A percentile compares a stretch with the other conserved stretches of the same genome.
phyloP scores from a whole-genome alignment of 768 basidiomycete genomes.

The Tylopilus subfusipes region DNA sequence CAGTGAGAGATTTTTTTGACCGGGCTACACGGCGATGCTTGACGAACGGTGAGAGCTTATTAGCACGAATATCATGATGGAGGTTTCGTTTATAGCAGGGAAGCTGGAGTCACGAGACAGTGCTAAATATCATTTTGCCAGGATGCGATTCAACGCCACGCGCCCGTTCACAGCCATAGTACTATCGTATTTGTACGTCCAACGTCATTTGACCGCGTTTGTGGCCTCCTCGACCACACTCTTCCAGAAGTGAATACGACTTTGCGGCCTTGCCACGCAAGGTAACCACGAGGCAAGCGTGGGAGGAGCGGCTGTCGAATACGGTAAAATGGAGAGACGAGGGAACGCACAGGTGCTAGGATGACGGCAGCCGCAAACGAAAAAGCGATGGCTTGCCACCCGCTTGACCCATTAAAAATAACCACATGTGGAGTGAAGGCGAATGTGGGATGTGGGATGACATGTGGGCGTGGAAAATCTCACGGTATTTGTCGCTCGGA shows the following conservation, averaged over 20 bases:
- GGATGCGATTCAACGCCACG: neutral
- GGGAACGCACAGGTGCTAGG: neutral
- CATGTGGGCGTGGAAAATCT: neutral
- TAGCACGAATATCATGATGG: conserved; percentile 10
- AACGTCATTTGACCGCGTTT: conserved; percentile 4
- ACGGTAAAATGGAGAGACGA: conserved; percentile 9
- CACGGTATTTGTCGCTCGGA: neutral
- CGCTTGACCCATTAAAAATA: conserved; percentile 5
- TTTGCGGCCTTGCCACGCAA: conserved; percentile 14
- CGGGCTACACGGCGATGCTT: neutral
- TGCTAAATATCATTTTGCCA: neutral
- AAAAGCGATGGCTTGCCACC: conserved; percentile 12
- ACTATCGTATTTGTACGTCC: neutral
- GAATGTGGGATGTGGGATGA: conserved; percentile 2
- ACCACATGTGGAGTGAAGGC: neutral
- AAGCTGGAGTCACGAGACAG: neutral
- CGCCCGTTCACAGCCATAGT: neutral
- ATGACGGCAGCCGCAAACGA: conserved; percentile 18
- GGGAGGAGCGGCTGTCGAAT: conserved; percentile 9
- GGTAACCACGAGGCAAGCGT: conserved; percentile 3
- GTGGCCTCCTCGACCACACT: conserved; percentile 5
- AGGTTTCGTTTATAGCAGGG: conserved; percentile 1
- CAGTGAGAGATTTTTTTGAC: conserved; percentile 1
- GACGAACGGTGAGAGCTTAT: conserved; percentile 12
- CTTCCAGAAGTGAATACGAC: conserved; percentile 11